Evolutionary conservation across 306 rosid species (phyloP), one percentile per base, ranked within the genome.

Genomic region (Vigna mungo): DNA sequence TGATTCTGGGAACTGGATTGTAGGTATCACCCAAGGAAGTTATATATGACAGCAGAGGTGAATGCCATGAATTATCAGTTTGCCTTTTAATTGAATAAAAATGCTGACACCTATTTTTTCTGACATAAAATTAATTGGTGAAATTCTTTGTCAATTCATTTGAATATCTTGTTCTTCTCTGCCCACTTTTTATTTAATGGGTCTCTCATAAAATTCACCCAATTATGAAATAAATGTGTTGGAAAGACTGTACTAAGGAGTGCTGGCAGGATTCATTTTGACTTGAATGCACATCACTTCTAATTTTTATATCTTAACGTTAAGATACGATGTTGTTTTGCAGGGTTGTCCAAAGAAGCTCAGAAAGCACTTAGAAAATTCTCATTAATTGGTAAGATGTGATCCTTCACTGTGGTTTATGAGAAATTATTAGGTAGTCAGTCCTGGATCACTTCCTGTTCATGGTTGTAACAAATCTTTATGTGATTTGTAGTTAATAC

Each of bases 11-110:
- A 70, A 58, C 72, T 84, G 79, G 69, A n/a, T 79, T 54, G 49
- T 77, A 95, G 99, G 99, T 95, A 81, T 90, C 97, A 41, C 99
- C 99, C 21, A 95, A 87, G 86, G 97, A 95, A 87, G 85, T 92
- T 82, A 68, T 90, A 69, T 92, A 86, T 76, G 97, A 95, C 75
- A 82, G 82, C 62, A 85, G 86, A 88, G 97, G 99, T 95, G 81
- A 83, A 67, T 69, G 44, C 44, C 9, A 11, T 6, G 21, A 32
- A 61, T 67, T 85, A 34, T 59, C 17, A 20, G 61, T 66, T 43
- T 20, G 34, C 36, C 56, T 47, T 56, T 76, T 66, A 66, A 73
- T 78, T 83, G 53, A 13, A 41, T 18, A 9, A 44, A 68, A 68
- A 68, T 68, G 7, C 41, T 68, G 56, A 37, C 23, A 44, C 27